Base-by-base conservation (phyloP, 1,284 basidiomycete genomes). In the Abortiporus biennis region DNA sequence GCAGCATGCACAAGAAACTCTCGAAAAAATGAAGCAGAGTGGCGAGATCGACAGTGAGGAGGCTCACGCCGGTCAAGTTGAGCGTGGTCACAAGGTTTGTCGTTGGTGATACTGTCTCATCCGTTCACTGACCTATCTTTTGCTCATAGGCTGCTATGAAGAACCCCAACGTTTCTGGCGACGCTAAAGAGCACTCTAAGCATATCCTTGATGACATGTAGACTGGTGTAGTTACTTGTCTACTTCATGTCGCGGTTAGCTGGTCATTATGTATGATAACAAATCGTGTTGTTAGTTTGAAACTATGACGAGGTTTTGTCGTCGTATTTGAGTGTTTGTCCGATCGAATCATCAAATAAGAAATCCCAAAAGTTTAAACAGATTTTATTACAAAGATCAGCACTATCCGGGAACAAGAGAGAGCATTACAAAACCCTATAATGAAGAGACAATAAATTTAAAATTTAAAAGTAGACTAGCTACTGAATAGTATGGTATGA, bases 51-150 rank as follows among this genome's bases (percentile, higher is more conserved):
- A 50, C 32, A 38, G 46, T 37, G 36, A 48, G 16, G 43, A 47
- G 4, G 31, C 47, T 30, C 53, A 64, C 27, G 51, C 54, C 11
- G 37, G 48, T 2, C 58, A 57, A 17, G 59, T 64, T 27, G 58
- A 64, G 32, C 66, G 62, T n/a, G 74, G 72, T 9, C 71, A 73
- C 61, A 76, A 76, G 60, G 71, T 70, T 9, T n/a, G n/a, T n/a
- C n/a, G n/a, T n/a, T n/a, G 33, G 35, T 15, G 65, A 56, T 9
- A 24, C 9, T 16, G 22, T 30, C 13, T 11, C 16, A 3, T 12
- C 6, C 25, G 11, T 30, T 16, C 15, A 11, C 6, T 15, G 6
- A 20, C 36, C 15, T 3, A 9, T 13, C 11, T 3, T 22, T 12
- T 23, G 15, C 33, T 12, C 9, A 6, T 4, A 61, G 59, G 69